Evolutionary conservation across 805 yeast genomes (phyloP), one percentile per base, ranked within the genome.

Genomic region (Brettanomyces bruxellensis): DNA sequence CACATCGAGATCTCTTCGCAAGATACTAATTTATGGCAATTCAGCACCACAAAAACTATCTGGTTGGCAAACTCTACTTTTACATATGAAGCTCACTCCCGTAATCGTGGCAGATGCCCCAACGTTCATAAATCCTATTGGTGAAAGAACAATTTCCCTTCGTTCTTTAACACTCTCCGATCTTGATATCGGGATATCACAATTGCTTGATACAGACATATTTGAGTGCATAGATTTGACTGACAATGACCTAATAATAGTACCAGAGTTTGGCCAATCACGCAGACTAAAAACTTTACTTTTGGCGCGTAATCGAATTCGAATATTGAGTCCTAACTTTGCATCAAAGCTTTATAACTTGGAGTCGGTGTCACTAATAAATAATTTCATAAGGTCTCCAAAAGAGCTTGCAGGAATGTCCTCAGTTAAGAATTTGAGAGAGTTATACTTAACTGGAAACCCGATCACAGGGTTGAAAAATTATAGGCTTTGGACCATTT

Each of bases 221-320:
- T 68, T 64, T 59, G 81, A 72, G 49, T 77, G 72, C 13, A 63
- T 91, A 3, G 97, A 91, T 60, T 58, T 91, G 32, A 78, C 91
- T 1, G 81, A 83, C 56, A 91, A 91, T 62, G 82, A 78, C 34
- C 64, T 91, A n/a, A 62, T 71, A 1, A 70, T 69, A 3, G 52
- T 91, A 5, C 70, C 73, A 13, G 70, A 67, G 56, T 69, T 76
- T 35, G 86, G 82, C 0, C 56, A 48, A 22, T 57, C 73, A 38
- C 43, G 46, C 32, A 72, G 70, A 37, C 56, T 76, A 44, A 71
- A 70, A 40, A 75, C 83, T 0, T 54, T 91, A 2, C 66, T 89
- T 7, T 54, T 81, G 23, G 82, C 84, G 0, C 73, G 78, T 49
- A 91, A 91, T 60, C 66, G 75, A 49, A 76, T 89, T 3, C 50